Conservation (phyloP, 768 basidiomycete genomes). For the Porphyrellus cyaneotinctus region DNA sequence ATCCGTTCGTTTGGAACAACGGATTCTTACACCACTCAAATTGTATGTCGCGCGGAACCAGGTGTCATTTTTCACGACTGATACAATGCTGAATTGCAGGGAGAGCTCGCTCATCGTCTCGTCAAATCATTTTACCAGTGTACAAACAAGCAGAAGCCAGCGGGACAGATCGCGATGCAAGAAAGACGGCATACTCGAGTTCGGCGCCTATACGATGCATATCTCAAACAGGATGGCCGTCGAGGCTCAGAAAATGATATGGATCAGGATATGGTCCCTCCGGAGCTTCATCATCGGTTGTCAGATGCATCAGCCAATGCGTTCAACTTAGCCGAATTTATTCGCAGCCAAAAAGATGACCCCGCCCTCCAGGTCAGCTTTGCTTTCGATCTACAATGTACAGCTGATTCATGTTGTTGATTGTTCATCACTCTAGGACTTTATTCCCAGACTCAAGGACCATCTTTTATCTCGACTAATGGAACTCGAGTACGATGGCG, state of each 20-base stretch:
- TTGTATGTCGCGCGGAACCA: too few species aligned
- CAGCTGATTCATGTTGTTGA: too few species aligned
- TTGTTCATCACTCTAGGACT: too few species aligned
- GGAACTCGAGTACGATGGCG: neutral
- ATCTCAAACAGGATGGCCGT: neutral
- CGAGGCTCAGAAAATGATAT: too few species aligned
- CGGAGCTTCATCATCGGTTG: neutral
- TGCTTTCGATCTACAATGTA: too few species aligned
- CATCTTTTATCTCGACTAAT: neutral
- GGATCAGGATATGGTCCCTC: too few species aligned
- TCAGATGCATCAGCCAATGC: neutral
- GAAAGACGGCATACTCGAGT: constrained; percentile 7
- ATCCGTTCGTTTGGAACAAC: neutral
- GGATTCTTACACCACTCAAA: neutral
- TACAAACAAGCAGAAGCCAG: constrained; percentile 20
- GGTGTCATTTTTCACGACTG: neutral
- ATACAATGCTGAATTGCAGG: constrained; percentile 17
- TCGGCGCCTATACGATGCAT: neutral
- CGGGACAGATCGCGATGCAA: constrained; percentile 9
- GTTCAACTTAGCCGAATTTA: neutral
- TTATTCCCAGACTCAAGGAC: neutral
- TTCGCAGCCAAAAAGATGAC: neutral
- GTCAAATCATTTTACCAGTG: constrained; percentile 29
- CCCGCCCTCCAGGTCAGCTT: neutral
- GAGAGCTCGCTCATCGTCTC: constrained; percentile 31